A percentile compares a stretch with the other conserved stretches of the same genome.
phyloP scores from a whole-genome alignment of 352 stramenopile species.

The Phytophthora pini region DNA sequence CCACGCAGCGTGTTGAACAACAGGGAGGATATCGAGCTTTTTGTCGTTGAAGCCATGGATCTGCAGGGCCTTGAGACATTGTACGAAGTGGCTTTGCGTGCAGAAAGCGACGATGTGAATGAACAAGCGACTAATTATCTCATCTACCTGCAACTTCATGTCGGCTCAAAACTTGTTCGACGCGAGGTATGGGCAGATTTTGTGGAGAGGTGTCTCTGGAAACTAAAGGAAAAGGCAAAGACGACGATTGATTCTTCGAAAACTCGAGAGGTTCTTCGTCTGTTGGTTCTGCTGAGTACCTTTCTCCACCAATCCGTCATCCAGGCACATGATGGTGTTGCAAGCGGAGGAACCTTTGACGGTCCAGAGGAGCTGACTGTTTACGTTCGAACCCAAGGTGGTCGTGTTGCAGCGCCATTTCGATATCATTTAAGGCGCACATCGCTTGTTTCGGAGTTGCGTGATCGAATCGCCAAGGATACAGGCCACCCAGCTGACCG shows the following conservation, averaged over 20 bases:
- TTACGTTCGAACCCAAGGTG: conserved; percentile 74
- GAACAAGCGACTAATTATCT: conserved; percentile 70
- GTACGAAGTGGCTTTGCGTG: conserved; percentile 56
- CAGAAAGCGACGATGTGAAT: conserved; percentile 49
- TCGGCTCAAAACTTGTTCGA: conserved; percentile 72
- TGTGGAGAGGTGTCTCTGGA: conserved; percentile 53
- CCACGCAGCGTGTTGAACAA: conserved; percentile 15
- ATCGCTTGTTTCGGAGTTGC: conserved; percentile 66
- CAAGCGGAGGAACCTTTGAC: conserved; percentile 35
- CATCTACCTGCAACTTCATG: conserved; percentile 74
- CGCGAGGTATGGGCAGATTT: conserved; percentile 77
- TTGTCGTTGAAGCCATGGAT: conserved; percentile 66
- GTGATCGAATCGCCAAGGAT: conserved; percentile 70
- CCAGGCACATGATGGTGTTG: conserved; percentile 33
- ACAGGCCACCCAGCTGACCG: conserved; percentile 67
- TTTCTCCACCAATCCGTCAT: conserved; percentile 76
- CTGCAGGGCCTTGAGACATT: conserved; percentile 68
- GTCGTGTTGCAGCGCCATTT: conserved; percentile 63
- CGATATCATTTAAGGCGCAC: conserved; percentile 65
- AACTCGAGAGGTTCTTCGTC: conserved; percentile 47
- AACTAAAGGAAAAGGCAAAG: conserved; percentile 48
- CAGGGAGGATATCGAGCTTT: conserved; percentile 35
- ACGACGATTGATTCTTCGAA: conserved; percentile 24
- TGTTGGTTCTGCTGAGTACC: conserved; percentile 77
- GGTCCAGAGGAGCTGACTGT: conserved; percentile 65